Conservation (phyloP, 768 basidiomycete species). For the Pleurotus djamor region DNA sequence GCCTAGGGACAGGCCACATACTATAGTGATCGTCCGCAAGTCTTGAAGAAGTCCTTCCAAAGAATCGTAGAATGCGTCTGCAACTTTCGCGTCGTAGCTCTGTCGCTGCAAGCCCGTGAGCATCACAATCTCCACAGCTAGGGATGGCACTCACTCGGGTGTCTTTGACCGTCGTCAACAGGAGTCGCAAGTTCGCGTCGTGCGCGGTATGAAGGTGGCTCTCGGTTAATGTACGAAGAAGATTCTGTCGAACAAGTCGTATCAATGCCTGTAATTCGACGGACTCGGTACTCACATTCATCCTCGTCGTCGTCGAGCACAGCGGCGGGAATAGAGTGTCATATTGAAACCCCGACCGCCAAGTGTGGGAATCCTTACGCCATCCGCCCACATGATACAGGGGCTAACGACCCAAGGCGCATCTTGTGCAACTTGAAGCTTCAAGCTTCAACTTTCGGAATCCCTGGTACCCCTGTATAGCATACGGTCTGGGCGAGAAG, state of each 20-base stretch:
- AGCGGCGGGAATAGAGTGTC: constrained; percentile 9
- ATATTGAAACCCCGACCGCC: constrained; percentile 6
- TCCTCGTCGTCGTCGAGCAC: constrained; percentile 26
- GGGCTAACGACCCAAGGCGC: too few relatives aligned
- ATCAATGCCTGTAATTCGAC: constrained; percentile 7
- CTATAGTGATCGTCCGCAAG: constrained; percentile 74
- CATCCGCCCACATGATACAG: background rate
- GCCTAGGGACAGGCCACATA: constrained; percentile 26
- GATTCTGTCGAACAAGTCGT: constrained; percentile 53
- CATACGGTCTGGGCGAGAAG: too few relatives aligned
- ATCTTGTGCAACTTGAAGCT: background rate
- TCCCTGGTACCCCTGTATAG: too few relatives aligned
- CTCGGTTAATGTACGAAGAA: constrained; percentile 83
- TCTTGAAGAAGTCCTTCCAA: constrained; percentile 87
- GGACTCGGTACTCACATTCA: constrained; percentile 36
- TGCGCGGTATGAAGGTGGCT: constrained; percentile 63
- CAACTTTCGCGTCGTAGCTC: constrained; percentile 64
- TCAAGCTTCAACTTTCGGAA: too few relatives aligned
- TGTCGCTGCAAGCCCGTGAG: constrained; percentile 25
- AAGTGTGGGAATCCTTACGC: constrained; percentile 1
- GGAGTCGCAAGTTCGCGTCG: constrained; percentile 74
- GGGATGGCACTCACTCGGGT: constrained; percentile 62
- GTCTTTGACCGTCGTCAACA: constrained; percentile 85
- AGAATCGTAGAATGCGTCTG: constrained; percentile 92
- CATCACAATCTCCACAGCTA: background rate